phyloP scores from a whole-genome alignment of 1,284 basidiomycete genomes.

The Blastosporella zonata region DNA sequence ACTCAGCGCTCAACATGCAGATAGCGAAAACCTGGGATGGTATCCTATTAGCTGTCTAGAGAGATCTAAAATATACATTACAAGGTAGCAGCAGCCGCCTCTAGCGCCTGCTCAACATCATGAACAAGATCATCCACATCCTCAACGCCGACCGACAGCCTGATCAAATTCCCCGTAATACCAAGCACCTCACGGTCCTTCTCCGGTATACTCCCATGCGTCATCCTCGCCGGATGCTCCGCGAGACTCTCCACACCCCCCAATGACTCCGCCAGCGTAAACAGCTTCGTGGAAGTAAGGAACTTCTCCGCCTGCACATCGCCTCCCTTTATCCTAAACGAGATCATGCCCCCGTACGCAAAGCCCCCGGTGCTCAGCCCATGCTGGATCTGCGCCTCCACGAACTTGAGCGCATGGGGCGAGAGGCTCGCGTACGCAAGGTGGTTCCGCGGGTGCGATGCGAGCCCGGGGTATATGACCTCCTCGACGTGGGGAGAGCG shows the following conservation, averaged over 20 bases:
- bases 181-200: constrained; percentile 69
- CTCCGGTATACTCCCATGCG: constrained; percentile 77
- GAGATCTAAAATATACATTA: no score
- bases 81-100: constrained; percentile 35
- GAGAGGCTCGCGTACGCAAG: constrained; percentile 65
- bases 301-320: constrained; percentile 63
- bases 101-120: constrained; percentile 73
- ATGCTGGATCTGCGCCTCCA: constrained; percentile 38
- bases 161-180: constrained; percentile 79
- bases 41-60: no score
- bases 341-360: constrained; percentile 86
- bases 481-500: constrained; percentile 59
- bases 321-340: constrained; percentile 65
- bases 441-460: constrained; percentile 54
- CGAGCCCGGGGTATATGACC: constrained; percentile 87
- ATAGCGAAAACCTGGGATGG: no score
- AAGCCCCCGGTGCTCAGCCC: no score
- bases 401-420: constrained; percentile 67
- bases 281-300: constrained; percentile 66
- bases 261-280: constrained; percentile 86
- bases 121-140: constrained; percentile 78
- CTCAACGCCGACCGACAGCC: constrained; percentile 88
- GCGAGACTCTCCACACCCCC: constrained; percentile 92
- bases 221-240: constrained; percentile 84
- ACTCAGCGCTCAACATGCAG: no score